Conservation (phyloP, 352 stramenopile genomes). For the Globisporangium acanthophoron region DNA sequence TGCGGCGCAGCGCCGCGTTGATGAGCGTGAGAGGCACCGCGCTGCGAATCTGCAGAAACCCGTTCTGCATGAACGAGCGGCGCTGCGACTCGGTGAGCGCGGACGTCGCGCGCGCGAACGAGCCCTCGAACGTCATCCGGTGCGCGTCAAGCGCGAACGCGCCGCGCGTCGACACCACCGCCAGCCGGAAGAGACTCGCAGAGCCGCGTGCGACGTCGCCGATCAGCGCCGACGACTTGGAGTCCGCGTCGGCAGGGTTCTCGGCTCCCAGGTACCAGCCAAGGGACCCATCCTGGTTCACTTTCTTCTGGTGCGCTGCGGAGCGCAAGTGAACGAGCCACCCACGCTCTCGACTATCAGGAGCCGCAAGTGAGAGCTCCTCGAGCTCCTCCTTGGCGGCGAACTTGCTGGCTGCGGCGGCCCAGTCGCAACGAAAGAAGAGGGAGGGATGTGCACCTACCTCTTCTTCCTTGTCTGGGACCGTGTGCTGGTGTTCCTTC, state of each 20-base stretch:
- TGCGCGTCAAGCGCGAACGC: constrained; percentile 41
- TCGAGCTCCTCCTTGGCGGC: constrained; percentile 10
- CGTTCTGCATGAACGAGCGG: constrained; percentile 62
- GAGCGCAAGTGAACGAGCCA: constrained; percentile 38
- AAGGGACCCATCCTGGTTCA: constrained; percentile 27
- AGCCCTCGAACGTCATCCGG: constrained; percentile 23
- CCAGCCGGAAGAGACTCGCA: constrained; percentile 43
- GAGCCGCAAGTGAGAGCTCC: not conserved
- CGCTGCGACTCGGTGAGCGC: constrained; percentile 55
- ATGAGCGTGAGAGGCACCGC: constrained; percentile 50
- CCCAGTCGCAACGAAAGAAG: constrained; percentile 12
- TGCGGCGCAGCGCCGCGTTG: constrained; percentile 48
- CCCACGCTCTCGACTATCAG: not conserved
- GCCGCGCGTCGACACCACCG: constrained; percentile 37
- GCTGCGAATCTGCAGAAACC: constrained; percentile 62
- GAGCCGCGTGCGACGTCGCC: constrained; percentile 40
- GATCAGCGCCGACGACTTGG: constrained; percentile 23
- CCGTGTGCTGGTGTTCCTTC: too few species aligned
- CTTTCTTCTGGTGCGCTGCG: constrained; percentile 65
- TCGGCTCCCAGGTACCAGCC: constrained; percentile 56
- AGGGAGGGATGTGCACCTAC: too few species aligned
- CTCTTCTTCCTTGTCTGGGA: too few species aligned
- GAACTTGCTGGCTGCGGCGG: constrained; percentile 59
- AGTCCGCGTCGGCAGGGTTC: not conserved
- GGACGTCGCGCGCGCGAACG: constrained; percentile 13